Conservation (phyloP, 2,329 filamentous ascomycete genomes). For the Pyrenophora tritici-repentis region DNA sequence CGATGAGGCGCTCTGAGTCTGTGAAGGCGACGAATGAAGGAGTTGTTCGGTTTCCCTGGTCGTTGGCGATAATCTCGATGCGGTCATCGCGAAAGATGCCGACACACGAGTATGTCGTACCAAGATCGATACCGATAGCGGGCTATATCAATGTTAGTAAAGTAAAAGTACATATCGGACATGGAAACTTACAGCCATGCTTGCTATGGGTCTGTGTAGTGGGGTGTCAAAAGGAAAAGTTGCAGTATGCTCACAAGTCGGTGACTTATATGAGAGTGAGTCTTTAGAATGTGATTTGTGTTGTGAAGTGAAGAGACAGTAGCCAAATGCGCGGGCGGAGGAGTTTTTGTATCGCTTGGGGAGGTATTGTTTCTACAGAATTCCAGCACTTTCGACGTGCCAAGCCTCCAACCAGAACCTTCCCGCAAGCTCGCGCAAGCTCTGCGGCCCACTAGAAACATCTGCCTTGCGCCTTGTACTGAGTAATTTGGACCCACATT, state of each 20-base stretch:
- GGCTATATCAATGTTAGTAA: too few relatives aligned
- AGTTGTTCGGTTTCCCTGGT: conserved; percentile 99
- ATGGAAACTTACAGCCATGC: too few relatives aligned
- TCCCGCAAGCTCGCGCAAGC: conserved; percentile 16
- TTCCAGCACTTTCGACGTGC: conserved; percentile 19
- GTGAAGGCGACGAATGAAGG: conserved; percentile 99
- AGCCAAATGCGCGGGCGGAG: conserved; percentile 21
- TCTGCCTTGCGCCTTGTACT: conserved; percentile 6
- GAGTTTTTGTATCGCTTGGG: conserved; percentile 34
- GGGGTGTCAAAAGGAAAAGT: conserved; percentile 35
- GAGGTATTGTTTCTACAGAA: conserved; percentile 17
- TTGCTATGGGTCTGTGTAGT: conserved; percentile 18
- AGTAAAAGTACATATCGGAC: too few relatives aligned
- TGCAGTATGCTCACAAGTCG: conserved; percentile 39
- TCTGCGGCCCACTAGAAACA: conserved; percentile 17
- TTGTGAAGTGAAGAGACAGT: conserved; percentile 26
- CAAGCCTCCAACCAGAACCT: conserved; percentile 19
- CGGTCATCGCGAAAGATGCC: conserved; percentile 99
- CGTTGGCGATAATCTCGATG: conserved; percentile 99
- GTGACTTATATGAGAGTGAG: conserved; percentile 37
- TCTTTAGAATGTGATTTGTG: conserved; percentile 23
- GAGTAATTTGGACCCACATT: conserved; percentile 2
- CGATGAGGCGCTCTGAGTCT: conserved; percentile 97
- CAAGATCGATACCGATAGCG: conserved; percentile 99
- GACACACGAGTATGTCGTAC: conserved; percentile 98